Evolutionary conservation across 768 basidiomycete genomes (phyloP).

Genomic region (Pleurotus citrinopileatus): DNA sequence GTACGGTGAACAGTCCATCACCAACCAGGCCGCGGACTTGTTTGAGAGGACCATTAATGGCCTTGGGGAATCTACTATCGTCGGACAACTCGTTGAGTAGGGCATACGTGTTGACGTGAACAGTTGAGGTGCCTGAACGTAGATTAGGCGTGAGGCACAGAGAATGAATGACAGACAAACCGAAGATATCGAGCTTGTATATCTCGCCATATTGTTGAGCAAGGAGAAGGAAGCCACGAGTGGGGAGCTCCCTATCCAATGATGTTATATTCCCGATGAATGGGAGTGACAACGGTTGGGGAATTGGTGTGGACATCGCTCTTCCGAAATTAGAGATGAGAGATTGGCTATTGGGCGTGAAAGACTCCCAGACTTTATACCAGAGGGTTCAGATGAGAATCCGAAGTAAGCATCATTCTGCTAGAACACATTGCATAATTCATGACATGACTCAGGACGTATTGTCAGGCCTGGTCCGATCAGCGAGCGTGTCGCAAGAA

Average conservation of each 20-base stretch:
- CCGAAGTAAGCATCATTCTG: not conserved
- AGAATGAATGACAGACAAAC: slow-evolving; percentile 18
- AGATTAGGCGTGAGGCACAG: not conserved
- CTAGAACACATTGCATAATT: not conserved
- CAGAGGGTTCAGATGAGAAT: not conserved
- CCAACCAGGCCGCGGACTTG: slow-evolving; percentile 34
- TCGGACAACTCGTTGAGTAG: slow-evolving; percentile 40
- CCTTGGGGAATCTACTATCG: slow-evolving; percentile 40
- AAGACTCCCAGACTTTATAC: not conserved
- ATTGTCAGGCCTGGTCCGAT: not conserved
- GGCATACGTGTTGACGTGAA: slow-evolving; percentile 31
- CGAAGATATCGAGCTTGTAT: slow-evolving; percentile 32
- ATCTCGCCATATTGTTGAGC: slow-evolving; percentile 39
- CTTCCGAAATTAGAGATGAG: not conserved
- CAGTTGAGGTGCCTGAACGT: slow-evolving; percentile 20
- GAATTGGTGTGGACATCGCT: slow-evolving; percentile 36
- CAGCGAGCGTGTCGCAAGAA: not conserved
- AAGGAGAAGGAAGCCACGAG: slow-evolving; percentile 30
- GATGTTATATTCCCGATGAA: slow-evolving; percentile 37
- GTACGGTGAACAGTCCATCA: slow-evolving; percentile 40
- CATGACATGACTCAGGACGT: not conserved
- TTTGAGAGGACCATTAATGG: slow-evolving; percentile 27
- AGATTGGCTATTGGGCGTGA: not conserved
- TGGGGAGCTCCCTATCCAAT: slow-evolving; percentile 33
- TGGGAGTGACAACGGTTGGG: slow-evolving; percentile 38